Base-by-base conservation (phyloP, 179 eudicot genomes). In the Actinidia polygama region DNA sequence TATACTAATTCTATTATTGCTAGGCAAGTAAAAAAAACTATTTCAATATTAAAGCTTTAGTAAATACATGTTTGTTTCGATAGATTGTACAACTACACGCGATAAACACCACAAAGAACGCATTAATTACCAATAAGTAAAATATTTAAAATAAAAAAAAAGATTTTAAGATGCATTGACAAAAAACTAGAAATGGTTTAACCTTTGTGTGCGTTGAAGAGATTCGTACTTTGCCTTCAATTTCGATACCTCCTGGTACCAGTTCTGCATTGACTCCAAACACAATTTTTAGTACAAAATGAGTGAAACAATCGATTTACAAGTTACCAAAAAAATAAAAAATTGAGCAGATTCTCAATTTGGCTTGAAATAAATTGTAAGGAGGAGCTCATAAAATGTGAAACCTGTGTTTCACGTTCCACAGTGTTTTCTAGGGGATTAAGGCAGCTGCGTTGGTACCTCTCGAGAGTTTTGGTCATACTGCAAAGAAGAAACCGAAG, bases 151-250 rank as follows among this genome's bases (percentile, higher is more conserved):
- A n/a, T n/a, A n/a, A n/a, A n/a, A n/a, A n/a, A n/a, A n/a, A n/a
- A n/a, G n/a, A n/a, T n/a, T n/a, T n/a, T n/a, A n/a, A 57, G 16
- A 57, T 57, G 16, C 15, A 57, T 58, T 58, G 18, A 14, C 18
- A 14, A 47, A 19, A 3, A 21, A 8, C 10, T 19, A 46, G 78
- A 30, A 23, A n/a, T 46, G 63, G 30, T 24, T 19, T 57, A 73
- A 96, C 98, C 99, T 93, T 86, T 96, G 98, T 66, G 91, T 84
- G 79, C 88, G 89, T 83, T 92, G 93, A 77, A 96, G 87, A 59
- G 90, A 76, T 90, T 95, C 96, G 78, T 86, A 94, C 81, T 92
- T 91, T 1, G 89, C 90, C 88, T 89, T 92, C 85, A 96, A 83
- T 75, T 90, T 91, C 5, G 93, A 87, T 26, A 89, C 91, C 84